Base-by-base conservation (phyloP, 1,284 basidiomycete species). In the Leccinum griseonigrum region DNA sequence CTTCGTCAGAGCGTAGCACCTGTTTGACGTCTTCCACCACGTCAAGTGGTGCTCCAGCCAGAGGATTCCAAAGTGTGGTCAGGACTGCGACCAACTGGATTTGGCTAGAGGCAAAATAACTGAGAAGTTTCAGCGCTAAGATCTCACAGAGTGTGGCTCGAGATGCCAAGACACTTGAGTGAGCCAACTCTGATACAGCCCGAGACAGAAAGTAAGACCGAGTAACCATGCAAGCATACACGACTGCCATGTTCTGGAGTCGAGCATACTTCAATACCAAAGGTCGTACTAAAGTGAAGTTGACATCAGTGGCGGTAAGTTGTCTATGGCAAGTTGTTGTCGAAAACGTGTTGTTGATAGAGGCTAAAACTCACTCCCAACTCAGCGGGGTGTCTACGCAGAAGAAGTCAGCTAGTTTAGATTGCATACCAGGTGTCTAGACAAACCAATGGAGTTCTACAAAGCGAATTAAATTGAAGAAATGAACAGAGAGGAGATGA, bases 41-140 rank as follows among this genome's bases (percentile, higher is more conserved):
- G 26, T 85, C 81, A 13, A 77, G 75, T 0, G 91, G 83, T 4
- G 94, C 94, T 2, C 94, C 93, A 50, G 90, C 83, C 52, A 95
- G 81, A 2, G 93, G 90, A 68, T 86, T 90, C 89, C 90, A 95
- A 61, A 81, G 83, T 1, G 86, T 88, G 0, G 91, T 93, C 56
- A 96, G 76, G 31, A 90, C 88, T 16, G 87, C 74, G 4, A 91
- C 88, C 28, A 94, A 79, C 61, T 88, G 83, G 6, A 93, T 82
- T 69, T 90, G 83, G 64, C 85, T 83, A n/a, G 81, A 83, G 0
- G 90, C 87, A 70, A 91, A 93, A 34, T 83, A 81, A 48, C 82
- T 84, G 14, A 94, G 80, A n/a, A 95, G 82, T 70, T 95, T 95
- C 79, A 93, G 87, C 11, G 93, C 92, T 22, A 95, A 74, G 26